Evolutionary conservation across 2,329 filamentous ascomycete species (phyloP).

Genomic region (Xylariaceae sp.): DNA sequence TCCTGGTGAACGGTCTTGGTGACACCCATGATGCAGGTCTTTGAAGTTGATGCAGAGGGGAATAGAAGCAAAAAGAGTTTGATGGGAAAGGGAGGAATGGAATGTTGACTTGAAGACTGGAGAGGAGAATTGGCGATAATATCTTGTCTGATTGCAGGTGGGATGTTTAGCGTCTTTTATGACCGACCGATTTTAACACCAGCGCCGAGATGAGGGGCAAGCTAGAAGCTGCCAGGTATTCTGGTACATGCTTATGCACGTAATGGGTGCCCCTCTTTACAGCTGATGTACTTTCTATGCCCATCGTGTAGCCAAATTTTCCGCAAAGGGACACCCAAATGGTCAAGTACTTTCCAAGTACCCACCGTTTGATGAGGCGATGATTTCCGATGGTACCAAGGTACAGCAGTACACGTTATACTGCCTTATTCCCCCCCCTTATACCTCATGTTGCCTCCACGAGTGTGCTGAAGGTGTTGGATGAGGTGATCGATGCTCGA

Average conservation of each 20-base stretch:
- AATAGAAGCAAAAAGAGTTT: conserved; percentile 1
- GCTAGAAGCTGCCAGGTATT: background rate
- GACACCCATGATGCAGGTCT: conserved; percentile 59
- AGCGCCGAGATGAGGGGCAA: conserved; percentile 10
- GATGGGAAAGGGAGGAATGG: conserved; percentile 7
- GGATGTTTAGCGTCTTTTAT: conserved; percentile 26
- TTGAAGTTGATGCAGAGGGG: conserved; percentile 7
- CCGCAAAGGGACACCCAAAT: background rate
- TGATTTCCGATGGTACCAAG: no score
- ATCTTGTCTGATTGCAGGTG: conserved; percentile 7
- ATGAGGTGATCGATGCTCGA: no score
- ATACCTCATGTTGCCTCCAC: no score
- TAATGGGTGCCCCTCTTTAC: background rate
- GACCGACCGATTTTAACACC: conserved; percentile 2
- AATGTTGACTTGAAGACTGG: conserved; percentile 7
- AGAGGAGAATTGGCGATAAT: conserved; percentile 2
- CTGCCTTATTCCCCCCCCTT: no score
- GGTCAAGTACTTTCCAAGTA: background rate
- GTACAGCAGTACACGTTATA: no score
- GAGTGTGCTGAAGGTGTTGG: no score
- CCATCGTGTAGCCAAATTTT: background rate
- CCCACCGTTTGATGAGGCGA: no score
- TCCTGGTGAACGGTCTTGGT: conserved; percentile 57
- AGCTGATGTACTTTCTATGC: background rate
- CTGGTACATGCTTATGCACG: background rate